A percentile compares a stretch with the other conserved stretches of the same genome.
phyloP scores from a whole-genome alignment of 805 yeast genomes.

The Cyberlindnera veronae region DNA sequence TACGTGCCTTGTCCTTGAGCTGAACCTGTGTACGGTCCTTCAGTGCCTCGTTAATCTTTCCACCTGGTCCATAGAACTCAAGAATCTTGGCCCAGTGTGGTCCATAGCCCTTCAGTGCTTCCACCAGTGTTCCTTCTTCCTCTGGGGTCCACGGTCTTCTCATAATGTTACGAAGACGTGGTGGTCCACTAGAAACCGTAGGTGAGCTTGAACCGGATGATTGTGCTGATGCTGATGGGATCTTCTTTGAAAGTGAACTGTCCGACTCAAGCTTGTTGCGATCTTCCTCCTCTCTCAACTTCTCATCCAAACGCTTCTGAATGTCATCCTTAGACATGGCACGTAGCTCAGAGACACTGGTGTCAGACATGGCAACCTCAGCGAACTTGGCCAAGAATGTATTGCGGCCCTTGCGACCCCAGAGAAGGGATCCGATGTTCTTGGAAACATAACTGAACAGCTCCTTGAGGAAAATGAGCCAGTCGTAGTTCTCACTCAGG shows the following conservation, averaged over 20 bases:
- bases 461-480: constrained; percentile 81
- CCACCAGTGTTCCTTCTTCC: constrained; percentile 81
- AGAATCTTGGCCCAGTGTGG: constrained; percentile 93
- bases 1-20: constrained; percentile 92
- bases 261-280: constrained; percentile 11
- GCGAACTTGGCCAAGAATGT: constrained; percentile 14
- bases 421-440: constrained; percentile 65
- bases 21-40: constrained; percentile 90
- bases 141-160: constrained; percentile 83
- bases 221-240: too few species aligned
- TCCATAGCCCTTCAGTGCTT: constrained; percentile 77
- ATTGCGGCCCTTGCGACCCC: constrained; percentile 54
- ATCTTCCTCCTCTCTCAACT: constrained; percentile 16
- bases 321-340: constrained; percentile 24
- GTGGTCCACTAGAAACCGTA: constrained; percentile 24
- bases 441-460: constrained; percentile 73
- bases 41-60: constrained; percentile 74
- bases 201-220: constrained; percentile 6
- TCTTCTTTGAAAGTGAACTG: too few species aligned
- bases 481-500: constrained; percentile 71
- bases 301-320: constrained; percentile 15
- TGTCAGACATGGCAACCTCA: constrained; percentile 4
- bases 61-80: constrained; percentile 93
- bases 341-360: constrained; percentile 4
- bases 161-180: constrained; percentile 28